Base-by-base conservation (phyloP, 345 rosid species). In the Pistacia vera region DNA sequence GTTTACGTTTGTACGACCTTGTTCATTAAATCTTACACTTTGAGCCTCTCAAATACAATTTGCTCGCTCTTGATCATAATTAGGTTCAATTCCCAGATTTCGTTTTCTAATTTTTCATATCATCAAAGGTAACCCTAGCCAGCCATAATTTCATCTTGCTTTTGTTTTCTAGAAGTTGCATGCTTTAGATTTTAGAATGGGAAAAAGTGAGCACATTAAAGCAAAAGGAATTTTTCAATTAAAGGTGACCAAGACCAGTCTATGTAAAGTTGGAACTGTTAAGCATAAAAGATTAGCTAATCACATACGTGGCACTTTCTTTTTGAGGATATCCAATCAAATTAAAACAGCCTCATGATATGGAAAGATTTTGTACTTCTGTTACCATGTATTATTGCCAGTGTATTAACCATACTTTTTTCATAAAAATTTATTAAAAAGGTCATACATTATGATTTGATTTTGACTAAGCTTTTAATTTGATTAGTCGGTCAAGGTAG, bases 51-150 rank as follows among this genome's bases (percentile, higher is more conserved):
- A 30, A 30, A 30, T 30, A 30, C 33, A 30, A 30, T 30, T 30
- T 1, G 33, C 33, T 30, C 3, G 33, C 33, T 30, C 33, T 30
- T 30, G 2, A 30, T 30, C 33, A 30, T 30, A 30, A 30, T 30
- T 30, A 30, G 0, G 58, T 55, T 48, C 11, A 11, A 1, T 33
- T 30, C 60, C 10, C 44, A 4, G 8, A 38, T 3, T 38, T 65
- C 8, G 11, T 70, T n/a, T 66, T 44, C 6, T 4, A 7, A 38
- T 4, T 66, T 65, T 41, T 13, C 41, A n/a, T 38, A 18, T 61
- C 20, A 66, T 49, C 58, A 75, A 30, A 56, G 44, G 35, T 10
- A 41, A 66, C 63, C 28, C 77, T 41, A 52, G 38, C 28, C 56
- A 52, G 38, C 44, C 55, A 72, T 30, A 4, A 49, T 49, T 49